Evolutionary conservation across 2,329 filamentous ascomycete species (phyloP).

Genomic region (Claviceps sp.): DNA sequence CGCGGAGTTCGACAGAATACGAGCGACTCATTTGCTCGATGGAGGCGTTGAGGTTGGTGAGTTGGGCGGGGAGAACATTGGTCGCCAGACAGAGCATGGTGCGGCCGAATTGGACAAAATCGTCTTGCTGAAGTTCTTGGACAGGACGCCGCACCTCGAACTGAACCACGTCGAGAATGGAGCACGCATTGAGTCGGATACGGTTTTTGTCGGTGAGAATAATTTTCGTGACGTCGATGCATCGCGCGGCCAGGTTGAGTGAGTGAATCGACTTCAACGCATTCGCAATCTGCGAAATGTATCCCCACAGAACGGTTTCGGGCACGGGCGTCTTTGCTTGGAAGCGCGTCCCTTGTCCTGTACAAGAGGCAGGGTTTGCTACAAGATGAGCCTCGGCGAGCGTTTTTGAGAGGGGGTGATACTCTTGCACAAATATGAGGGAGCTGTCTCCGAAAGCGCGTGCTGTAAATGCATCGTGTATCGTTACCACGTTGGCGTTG

Average conservation of each 20-base stretch:
- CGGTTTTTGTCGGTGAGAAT: constrained; percentile 83
- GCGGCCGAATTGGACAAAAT: constrained; percentile 72
- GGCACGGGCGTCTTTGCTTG: constrained; percentile 36
- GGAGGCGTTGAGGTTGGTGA: constrained; percentile 52
- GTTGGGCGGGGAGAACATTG: constrained; percentile 40
- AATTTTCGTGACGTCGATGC: constrained; percentile 79
- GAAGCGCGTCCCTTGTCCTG: constrained; percentile 30
- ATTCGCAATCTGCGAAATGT: constrained; percentile 81
- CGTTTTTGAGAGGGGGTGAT: constrained; percentile 82
- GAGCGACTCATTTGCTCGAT: constrained; percentile 64
- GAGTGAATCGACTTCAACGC: constrained; percentile 78
- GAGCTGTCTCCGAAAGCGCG: constrained; percentile 90
- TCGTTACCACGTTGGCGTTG: constrained; percentile 69
- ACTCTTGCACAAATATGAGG: constrained; percentile 85
- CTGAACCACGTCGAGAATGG: constrained; percentile 78
- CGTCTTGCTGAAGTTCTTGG: constrained; percentile 72
- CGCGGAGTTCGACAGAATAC: constrained; percentile 67
- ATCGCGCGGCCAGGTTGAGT: constrained; percentile 67
- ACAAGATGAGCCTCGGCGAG: constrained; percentile 68
- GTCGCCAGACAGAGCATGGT: constrained; percentile 73
- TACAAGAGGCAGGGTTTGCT: constrained; percentile 13
- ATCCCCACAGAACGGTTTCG: constrained; percentile 77
- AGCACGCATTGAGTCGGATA: constrained; percentile 76
- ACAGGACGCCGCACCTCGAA: constrained; percentile 58
- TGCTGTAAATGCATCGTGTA: constrained; percentile 89